Conservation (phyloP, 2,329 filamentous ascomycete genomes). For the Allantophomopsis cytisporea region DNA sequence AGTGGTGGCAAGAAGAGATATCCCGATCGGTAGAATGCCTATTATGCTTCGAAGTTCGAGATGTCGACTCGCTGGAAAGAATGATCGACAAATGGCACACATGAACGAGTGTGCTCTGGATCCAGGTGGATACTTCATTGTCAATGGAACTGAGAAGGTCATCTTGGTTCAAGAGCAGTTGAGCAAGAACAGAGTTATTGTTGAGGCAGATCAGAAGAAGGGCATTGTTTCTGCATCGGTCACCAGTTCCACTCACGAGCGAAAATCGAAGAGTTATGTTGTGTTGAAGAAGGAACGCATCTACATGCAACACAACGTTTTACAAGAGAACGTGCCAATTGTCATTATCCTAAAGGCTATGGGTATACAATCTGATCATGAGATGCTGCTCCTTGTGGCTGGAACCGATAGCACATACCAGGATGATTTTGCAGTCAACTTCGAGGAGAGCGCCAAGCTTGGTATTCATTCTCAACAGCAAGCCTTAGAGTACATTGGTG, state of each 20-base stretch:
- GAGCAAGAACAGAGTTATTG: conserved; percentile 98
- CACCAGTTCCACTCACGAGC: conserved; percentile 92
- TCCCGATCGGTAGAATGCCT: conserved; percentile 80
- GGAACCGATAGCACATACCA: conserved; percentile 82
- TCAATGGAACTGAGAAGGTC: conserved; percentile 95
- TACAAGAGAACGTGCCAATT: conserved; percentile 89
- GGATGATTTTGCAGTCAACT: conserved; percentile 90
- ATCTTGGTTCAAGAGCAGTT: conserved; percentile 97
- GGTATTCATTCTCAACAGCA: conserved; percentile 89
- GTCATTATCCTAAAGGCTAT: conserved; percentile 88
- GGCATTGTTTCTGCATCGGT: conserved; percentile 90
- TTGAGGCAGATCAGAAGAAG: conserved; percentile 86
- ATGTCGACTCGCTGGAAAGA: conserved; percentile 73
- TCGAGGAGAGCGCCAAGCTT: conserved; percentile 77
- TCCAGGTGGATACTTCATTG: conserved; percentile 95
- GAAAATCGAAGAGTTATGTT: conserved; percentile 96
- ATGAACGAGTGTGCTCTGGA: conserved; percentile 95
- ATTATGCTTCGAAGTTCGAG: conserved; percentile 96
- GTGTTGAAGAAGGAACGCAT: conserved; percentile 88
- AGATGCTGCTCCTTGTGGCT: conserved; percentile 83
- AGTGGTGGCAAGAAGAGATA: conserved; percentile 58
- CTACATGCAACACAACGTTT: conserved; percentile 79
- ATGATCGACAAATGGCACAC: conserved; percentile 75
- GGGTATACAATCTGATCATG: conserved; percentile 85
- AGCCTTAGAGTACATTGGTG: conserved; percentile 83